Percentiles rank a stretch among this genome's conserved stretches.
Conservation (phyloP, 768 basidiomycete genomes). For the Pleurotus tuoliensis region DNA sequence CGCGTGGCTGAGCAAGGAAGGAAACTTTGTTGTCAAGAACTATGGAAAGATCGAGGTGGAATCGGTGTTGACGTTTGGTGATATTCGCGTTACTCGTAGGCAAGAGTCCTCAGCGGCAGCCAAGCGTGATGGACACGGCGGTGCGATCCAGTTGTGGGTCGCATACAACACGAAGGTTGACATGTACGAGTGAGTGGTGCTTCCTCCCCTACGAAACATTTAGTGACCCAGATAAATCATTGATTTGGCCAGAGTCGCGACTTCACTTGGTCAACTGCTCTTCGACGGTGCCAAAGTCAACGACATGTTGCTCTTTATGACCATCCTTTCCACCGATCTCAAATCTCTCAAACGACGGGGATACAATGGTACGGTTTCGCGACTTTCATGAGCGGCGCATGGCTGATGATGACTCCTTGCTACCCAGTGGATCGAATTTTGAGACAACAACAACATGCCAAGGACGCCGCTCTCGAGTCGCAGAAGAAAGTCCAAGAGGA, state of each 20-base stretch:
- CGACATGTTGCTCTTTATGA: conserved; percentile 88
- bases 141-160: conserved; percentile 74
- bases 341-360: conserved; percentile 77
- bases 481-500: not conserved
- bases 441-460: conserved; percentile 73
- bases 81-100: conserved; percentile 42
- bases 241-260: conserved; percentile 63
- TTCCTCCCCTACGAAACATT: not conserved
- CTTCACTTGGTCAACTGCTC: conserved; percentile 73
- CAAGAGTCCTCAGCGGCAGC: conserved; percentile 78
- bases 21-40: conserved; percentile 67
- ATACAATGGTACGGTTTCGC: conserved; percentile 63
- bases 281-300: conserved; percentile 79
- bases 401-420: conserved; percentile 11
- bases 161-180: conserved; percentile 74
- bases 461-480: conserved; percentile 31
- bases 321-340: conserved; percentile 88
- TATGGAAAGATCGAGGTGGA: conserved; percentile 62
- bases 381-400: not conserved
- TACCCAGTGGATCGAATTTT: conserved; percentile 82
- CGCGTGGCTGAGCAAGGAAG: conserved; percentile 58
- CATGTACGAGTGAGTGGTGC: conserved; percentile 83
- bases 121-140: conserved; percentile 36
- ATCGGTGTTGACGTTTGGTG: conserved; percentile 56
- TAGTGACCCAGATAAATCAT: too few species aligned